A percentile compares a stretch with the other conserved stretches of the same genome.
Conservation (phyloP, 805 yeast genomes). For the Hanseniaspora taiwanica region DNA sequence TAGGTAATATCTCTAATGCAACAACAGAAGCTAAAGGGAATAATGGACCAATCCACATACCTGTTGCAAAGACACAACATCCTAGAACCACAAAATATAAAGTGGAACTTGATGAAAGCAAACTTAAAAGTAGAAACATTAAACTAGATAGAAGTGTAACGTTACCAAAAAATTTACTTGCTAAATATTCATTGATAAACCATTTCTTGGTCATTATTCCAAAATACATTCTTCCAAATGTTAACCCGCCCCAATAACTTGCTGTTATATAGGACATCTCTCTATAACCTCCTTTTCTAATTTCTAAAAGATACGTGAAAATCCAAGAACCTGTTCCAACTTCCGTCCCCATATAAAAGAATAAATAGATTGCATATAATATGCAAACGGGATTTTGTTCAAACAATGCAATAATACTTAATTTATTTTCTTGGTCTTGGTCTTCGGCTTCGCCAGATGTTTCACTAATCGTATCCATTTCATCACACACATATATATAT, state of each 20-base stretch:
- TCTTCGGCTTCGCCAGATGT: constrained; percentile 11
- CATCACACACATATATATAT: constrained; percentile 18
- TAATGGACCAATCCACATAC: constrained; percentile 53
- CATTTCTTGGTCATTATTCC: constrained; percentile 40
- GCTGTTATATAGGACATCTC: constrained; percentile 51
- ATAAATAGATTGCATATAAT: constrained; percentile 37
- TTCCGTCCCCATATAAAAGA: constrained; percentile 58
- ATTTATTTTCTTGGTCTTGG: constrained; percentile 1
- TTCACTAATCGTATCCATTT: constrained; percentile 11
- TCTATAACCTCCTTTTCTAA: constrained; percentile 34
- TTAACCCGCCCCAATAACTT: constrained; percentile 61
- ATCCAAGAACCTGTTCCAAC: constrained; percentile 62
- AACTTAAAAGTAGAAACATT: constrained; percentile 15
- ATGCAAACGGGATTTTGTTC: constrained; percentile 28
- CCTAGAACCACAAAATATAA: constrained; percentile 14
- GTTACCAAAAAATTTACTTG: constrained; percentile 23
- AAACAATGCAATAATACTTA: constrained; percentile 8
- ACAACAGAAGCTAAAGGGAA: constrained; percentile 64
- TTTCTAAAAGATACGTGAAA: constrained; percentile 44
- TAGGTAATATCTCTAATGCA: constrained; percentile 49
- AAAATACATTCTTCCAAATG: constrained; percentile 45
- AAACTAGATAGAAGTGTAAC: constrained; percentile 25
- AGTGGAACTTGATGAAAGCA: constrained; percentile 8
- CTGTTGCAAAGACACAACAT: constrained; percentile 31
- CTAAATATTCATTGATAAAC: constrained; percentile 33